Conservation (phyloP, 2,329 filamentous ascomycete species). For the Pyrenochaeta sp. region DNA sequence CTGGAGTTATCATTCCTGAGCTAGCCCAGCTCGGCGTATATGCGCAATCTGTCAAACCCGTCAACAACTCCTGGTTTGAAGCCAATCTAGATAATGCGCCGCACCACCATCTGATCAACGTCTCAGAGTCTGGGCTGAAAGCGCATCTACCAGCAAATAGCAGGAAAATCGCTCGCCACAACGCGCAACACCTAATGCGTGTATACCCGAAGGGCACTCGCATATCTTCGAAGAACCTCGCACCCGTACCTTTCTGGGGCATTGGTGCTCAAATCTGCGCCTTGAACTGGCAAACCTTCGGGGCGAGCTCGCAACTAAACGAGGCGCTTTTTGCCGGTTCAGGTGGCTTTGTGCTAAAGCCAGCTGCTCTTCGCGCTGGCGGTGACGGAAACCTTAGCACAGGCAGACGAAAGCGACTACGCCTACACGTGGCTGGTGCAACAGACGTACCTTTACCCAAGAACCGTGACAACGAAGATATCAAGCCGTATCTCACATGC, state of each 20-base stretch:
- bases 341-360: slow-evolving; percentile 72
- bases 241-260: slow-evolving; percentile 71
- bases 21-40: slow-evolving; percentile 73
- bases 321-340: slow-evolving; percentile 72
- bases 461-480: slow-evolving; percentile 56
- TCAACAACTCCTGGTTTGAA: slow-evolving; percentile 72
- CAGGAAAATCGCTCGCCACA: slow-evolving; percentile 66
- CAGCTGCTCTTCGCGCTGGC: slow-evolving; percentile 64
- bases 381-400: slow-evolving; percentile 61
- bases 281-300: slow-evolving; percentile 75
- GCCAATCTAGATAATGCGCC: slow-evolving; percentile 59
- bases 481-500: slow-evolving; percentile 72
- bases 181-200: slow-evolving; percentile 72
- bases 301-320: slow-evolving; percentile 71
- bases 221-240: slow-evolving; percentile 71
- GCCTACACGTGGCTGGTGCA: slow-evolving; percentile 69
- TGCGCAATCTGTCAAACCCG: slow-evolving; percentile 73
- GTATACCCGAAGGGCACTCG: slow-evolving; percentile 75
- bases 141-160: slow-evolving; percentile 59
- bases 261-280: slow-evolving; percentile 74
- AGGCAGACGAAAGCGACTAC: slow-evolving; percentile 59
- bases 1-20: slow-evolving; percentile 67
- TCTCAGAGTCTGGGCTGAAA: slow-evolving; percentile 69
- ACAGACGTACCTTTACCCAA: slow-evolving; percentile 66
- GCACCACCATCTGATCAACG: slow-evolving; percentile 73